These are phyloP conservation scores for Novymonas esmeraldas DNA, from an alignment of 208 protist species.

Conservation along the genomic window DNA sequence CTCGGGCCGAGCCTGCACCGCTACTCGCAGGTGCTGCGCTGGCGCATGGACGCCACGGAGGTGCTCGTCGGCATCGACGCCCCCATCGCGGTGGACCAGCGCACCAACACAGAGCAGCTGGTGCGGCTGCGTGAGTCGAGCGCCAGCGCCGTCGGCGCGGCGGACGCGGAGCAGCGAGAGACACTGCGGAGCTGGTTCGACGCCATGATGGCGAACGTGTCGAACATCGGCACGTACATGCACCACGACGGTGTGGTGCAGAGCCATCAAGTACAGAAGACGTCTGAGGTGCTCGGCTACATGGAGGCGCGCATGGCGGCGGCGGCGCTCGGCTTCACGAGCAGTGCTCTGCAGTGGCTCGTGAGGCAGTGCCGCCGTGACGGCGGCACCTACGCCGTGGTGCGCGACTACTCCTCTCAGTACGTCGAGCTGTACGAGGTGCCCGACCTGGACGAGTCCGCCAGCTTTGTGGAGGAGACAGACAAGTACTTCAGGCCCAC, in stretches of 20 bases:
- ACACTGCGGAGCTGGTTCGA: constrained; percentile 82
- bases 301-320: constrained; percentile 68
- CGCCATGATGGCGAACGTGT: constrained; percentile 79
- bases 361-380: constrained; percentile 65
- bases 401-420: constrained; percentile 54
- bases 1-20: constrained; percentile 33
- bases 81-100: constrained; percentile 67
- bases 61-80: constrained; percentile 84
- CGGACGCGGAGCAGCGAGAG: constrained; percentile 51
- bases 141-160: constrained; percentile 11
- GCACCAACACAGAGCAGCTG: constrained; percentile 71
- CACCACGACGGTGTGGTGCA: constrained; percentile 81
- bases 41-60: constrained; percentile 74
- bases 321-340: constrained; percentile 86
- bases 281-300: constrained; percentile 66
- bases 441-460: constrained; percentile 34
- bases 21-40: constrained; percentile 73
- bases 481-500: constrained; percentile 17
- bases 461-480: constrained; percentile 25
- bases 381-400: constrained; percentile 64
- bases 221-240: constrained; percentile 78
- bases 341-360: constrained; percentile 77
- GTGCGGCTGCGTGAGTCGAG: constrained; percentile 55
- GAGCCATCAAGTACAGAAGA: constrained; percentile 70
- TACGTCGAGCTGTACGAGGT: constrained; percentile 76